Conservation (phyloP, 2,329 filamentous ascomycete species). For the Fusarium robinianum region DNA sequence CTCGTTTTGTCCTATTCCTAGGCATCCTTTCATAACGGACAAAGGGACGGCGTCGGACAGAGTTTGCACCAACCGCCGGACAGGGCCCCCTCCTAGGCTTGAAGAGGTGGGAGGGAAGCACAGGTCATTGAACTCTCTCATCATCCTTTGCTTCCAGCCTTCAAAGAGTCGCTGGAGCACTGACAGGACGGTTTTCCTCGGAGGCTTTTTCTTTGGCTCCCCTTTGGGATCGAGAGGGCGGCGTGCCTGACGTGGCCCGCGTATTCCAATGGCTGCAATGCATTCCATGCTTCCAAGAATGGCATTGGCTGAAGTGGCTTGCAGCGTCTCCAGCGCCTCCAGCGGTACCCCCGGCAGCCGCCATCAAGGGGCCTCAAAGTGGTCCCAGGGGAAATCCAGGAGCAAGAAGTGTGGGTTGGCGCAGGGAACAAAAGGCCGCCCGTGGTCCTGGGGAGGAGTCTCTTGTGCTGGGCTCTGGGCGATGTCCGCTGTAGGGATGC, state of each 20-base stretch:
- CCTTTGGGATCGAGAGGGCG: slow-evolving; percentile 11
- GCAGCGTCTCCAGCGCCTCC: slow-evolving; percentile 31
- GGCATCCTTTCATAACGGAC: slow-evolving; percentile 19
- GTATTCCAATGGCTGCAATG: slow-evolving; percentile 33
- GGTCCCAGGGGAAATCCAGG: slow-evolving; percentile 6
- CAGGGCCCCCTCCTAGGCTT: too few relatives aligned
- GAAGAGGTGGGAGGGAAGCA: too few relatives aligned
- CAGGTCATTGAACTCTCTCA: too few relatives aligned
- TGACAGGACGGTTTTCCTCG: background rate
- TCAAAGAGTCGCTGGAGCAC: background rate
- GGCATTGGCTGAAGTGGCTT: slow-evolving; percentile 37
- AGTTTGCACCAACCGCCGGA: slow-evolving; percentile 7
- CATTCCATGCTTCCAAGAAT: slow-evolving; percentile 34
- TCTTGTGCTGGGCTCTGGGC: too few relatives aligned
- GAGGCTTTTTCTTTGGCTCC: background rate
- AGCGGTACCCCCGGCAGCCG: slow-evolving; percentile 20
- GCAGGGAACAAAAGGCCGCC: background rate
- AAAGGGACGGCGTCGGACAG: slow-evolving; percentile 9
- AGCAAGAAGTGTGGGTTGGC: slow-evolving; percentile 12
- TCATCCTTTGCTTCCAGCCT: too few relatives aligned
- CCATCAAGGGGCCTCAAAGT: too few relatives aligned
- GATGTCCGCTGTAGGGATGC: background rate
- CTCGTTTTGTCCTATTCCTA: slow-evolving; percentile 23
- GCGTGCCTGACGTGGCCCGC: slow-evolving; percentile 26
- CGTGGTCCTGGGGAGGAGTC: slow-evolving; percentile 15